Conservation (phyloP, 805 yeast species). For the Candida pini region DNA sequence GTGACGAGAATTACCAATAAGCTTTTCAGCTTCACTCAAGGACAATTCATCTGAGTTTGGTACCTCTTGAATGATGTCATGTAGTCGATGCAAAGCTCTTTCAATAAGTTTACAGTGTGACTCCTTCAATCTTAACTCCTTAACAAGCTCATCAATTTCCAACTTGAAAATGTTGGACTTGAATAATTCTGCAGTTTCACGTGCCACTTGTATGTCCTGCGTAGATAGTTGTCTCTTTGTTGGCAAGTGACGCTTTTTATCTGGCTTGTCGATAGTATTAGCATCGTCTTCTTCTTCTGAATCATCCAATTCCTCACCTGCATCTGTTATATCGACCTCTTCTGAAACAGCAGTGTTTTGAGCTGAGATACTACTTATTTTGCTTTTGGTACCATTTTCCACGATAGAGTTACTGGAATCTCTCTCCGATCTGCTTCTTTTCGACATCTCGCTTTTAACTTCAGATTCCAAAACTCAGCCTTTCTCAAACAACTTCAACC, state of each 20-base stretch:
- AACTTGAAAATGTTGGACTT: slow-evolving; percentile 92
- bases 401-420: too few species aligned
- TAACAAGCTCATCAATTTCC: slow-evolving; percentile 86
- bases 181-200: slow-evolving; percentile 92
- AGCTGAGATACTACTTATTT: too few species aligned
- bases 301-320: slow-evolving; percentile 26
- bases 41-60: slow-evolving; percentile 50
- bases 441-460: too few species aligned
- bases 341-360: too few species aligned
- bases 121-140: slow-evolving; percentile 74
- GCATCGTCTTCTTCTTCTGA: slow-evolving; percentile 15
- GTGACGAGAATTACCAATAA: slow-evolving; percentile 38
- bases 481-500: too few species aligned
- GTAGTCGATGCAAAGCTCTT: slow-evolving; percentile 66
- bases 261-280: slow-evolving; percentile 7
- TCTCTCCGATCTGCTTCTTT: too few species aligned
- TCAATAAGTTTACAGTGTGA: slow-evolving; percentile 61
- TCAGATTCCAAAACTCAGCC: too few species aligned
- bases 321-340: too few species aligned
- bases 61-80: slow-evolving; percentile 59
- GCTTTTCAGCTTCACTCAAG: slow-evolving; percentile 53
- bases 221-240: slow-evolving; percentile 40
- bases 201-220: slow-evolving; percentile 83
- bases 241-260: slow-evolving; percentile 9
- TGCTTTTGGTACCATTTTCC: too few species aligned